Evolutionary conservation across 1,284 basidiomycete genomes (phyloP), one percentile per base, ranked within the genome.

Genomic region (Ganoderma multipileum): DNA sequence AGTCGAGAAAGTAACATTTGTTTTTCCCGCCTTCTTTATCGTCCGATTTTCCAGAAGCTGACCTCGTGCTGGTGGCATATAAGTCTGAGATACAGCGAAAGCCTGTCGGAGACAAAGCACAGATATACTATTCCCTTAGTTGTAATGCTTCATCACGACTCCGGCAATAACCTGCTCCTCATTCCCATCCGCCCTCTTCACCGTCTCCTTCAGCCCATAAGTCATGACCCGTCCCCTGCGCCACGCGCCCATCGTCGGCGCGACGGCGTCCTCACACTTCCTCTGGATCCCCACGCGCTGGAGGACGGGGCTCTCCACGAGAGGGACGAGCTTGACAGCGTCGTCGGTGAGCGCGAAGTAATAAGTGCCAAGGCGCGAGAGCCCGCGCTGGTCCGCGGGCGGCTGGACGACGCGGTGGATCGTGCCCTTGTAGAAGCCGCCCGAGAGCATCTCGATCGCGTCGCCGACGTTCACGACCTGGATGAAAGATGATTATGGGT

Each of bases 381-480:
- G 47, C 23, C 47, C 23, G 23, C 47, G 47, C 47, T 26, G 87
- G 72, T 88, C 86, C 1, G 76, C 71, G 1, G 85, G 85, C 0
- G 85, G 86, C 67, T 83, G 80, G 16, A 83, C 70, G 36, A 87
- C 84, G 68, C 82, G 78, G 69, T 77, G 77, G 33, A 78, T 76
- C 2, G 76, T 80, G 14, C 77, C 78, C 69, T 81, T 82, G 76
- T 84, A 80, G 72, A 80, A 82, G 5, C 84, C 85, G 5, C 87
- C 87, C 0, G 86, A 87, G 7, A 89, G 79, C 76, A 89, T 89
- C 42, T 85, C 83, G 54, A 89, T 74, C 0, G 83, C 82, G 72
- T 91, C 90, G 14, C 90, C 90, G 2, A 28, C 84, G 71, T 91
- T 89, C 70, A 88, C 79, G 33, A 86, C 81, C 85, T 85, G 39